Evolutionary conservation across 805 yeast genomes (phyloP), one percentile per base, ranked within the genome.

Genomic region (Yarrowia alimentaria): DNA sequence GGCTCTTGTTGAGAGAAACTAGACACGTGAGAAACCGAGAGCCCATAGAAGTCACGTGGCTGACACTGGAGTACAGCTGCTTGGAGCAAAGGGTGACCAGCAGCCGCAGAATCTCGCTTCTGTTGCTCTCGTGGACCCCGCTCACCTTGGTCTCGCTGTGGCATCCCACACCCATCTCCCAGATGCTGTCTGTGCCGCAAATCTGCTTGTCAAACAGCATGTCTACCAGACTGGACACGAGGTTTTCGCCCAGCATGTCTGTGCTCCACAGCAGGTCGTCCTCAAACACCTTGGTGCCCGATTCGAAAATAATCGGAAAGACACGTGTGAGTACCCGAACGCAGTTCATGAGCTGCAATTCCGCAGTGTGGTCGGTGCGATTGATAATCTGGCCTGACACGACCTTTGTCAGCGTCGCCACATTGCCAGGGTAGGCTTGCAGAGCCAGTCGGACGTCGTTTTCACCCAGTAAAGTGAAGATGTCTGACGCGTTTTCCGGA

Each of bases 81-180:
- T 43, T 31, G 21, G 30, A 30, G 11, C 22, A 43, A n/a, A 26
- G 30, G n/a, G 37, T 21, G 5, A 31, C 50, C 8, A 43, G 17
- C 8, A 30, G 7, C 12, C 50, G 14, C 16, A 43, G 29, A 21
- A 43, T 31, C 30, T 43, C 50, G 22, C 35, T 20, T 7, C 50
- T 28, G 16, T 43, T 30, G 3, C 37, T 22, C 13, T 43, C 50
- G 21, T 22, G 37, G 1, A 12, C 30, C 16, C 30, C 21, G 22
- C 21, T 43, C n/a, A 30, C 35, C 2, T 29, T 22, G 12, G 17
- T 22, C 12, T 22, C 37, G 6, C 26, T 40, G 33, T 43, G 37
- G 12, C 50, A 43, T 3, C 30, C 50, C n/a, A 43, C 37, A 3
- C 50, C 50, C 37, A 30, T 43, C 30, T 43, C 50, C 50, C 50